Conservation (phyloP, 306 rosid species). For the Nissolia schottii region DNA sequence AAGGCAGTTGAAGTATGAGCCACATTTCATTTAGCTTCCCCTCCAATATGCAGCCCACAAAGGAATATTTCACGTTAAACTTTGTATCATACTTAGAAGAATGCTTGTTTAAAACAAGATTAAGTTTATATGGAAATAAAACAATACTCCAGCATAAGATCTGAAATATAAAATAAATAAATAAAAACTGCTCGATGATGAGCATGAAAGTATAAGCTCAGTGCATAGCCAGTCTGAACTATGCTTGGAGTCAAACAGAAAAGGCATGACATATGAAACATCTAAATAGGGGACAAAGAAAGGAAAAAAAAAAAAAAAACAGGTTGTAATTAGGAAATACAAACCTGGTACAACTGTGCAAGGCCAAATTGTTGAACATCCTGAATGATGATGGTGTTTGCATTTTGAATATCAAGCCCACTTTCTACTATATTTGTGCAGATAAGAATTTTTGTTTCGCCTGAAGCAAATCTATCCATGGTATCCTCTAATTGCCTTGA, state of each 20-base stretch:
- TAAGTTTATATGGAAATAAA: not conserved
- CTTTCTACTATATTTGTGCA: conserved; percentile 95
- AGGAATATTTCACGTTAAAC: not conserved
- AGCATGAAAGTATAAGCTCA: not conserved
- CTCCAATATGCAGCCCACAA: not conserved
- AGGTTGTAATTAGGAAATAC: conserved; percentile 29
- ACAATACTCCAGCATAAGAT: conserved; percentile 8
- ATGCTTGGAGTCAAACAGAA: not conserved
- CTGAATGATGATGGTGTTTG: conserved; percentile 93
- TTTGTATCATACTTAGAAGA: not conserved
- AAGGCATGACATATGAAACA: not conserved
- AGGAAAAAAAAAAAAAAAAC: not conserved
- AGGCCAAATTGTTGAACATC: conserved; percentile 98
- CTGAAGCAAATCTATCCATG: conserved; percentile 81
- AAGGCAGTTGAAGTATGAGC: not conserved
- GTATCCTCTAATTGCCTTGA: conserved; percentile 92
- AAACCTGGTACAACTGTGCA: conserved; percentile 94
- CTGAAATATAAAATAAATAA: not conserved
- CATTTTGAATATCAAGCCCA: conserved; percentile 98
- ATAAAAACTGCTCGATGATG: not conserved
- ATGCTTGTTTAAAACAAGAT: not conserved
- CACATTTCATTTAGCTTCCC: not conserved
- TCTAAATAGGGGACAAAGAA: too few species aligned
- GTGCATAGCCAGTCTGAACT: not conserved
- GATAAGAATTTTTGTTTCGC: conserved; percentile 75